These are phyloP conservation scores for Malus hybrid DNA, from an alignment of 331 rosid species.

Conservation along the genomic window DNA sequence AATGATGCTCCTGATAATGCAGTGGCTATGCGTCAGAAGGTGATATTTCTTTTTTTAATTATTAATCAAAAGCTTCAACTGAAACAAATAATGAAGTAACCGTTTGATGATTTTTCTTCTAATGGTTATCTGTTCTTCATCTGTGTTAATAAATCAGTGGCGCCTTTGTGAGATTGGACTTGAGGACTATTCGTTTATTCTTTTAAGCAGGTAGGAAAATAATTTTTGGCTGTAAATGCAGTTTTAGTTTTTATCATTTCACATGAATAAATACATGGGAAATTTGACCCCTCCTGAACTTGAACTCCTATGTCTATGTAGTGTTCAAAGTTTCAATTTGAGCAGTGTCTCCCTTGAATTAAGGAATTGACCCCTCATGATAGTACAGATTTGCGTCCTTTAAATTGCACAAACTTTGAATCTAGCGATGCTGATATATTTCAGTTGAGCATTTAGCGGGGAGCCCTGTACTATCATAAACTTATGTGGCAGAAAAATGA, in stretches of 20 bases:
- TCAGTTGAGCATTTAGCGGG: too few relatives aligned
- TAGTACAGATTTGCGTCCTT: too few relatives aligned
- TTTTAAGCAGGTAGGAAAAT: constrained; percentile 68
- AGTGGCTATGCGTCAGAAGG: constrained; percentile 97
- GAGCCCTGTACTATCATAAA: background rate
- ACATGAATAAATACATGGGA: background rate
- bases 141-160: constrained; percentile 54
- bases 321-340: background rate
- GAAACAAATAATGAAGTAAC: constrained; percentile 13
- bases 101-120: constrained; percentile 5
- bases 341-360: background rate
- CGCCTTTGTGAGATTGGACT: constrained; percentile 97
- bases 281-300: background rate
- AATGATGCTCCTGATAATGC: constrained; percentile 97
- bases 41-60: constrained; percentile 25
- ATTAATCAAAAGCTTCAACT: constrained; percentile 8
- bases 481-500: background rate
- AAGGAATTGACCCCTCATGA: background rate
- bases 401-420: too few relatives aligned
- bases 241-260: background rate
- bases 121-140: constrained; percentile 1
- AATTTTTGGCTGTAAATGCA: constrained; percentile 8
- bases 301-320: background rate
- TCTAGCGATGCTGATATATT: too few relatives aligned
- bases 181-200: constrained; percentile 90